Base-by-base conservation (phyloP, 192 early-diverging fungal species). In the Coemansia sp. region DNA sequence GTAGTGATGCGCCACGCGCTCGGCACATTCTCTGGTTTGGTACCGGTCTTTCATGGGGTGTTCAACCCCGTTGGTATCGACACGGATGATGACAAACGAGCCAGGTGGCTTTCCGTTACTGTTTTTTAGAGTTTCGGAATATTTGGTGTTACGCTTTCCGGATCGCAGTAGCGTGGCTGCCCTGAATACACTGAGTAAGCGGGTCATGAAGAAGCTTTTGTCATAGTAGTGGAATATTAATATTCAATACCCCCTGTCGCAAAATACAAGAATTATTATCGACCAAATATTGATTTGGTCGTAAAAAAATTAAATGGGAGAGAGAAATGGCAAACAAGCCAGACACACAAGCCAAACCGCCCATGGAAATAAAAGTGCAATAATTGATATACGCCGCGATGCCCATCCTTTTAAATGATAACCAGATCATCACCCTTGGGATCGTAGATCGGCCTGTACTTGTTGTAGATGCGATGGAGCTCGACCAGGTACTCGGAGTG, bases 371-470 rank as follows among this genome's bases (percentile, higher is more conserved):
- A 3, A 23, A 48, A 25, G 23, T 25, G 45, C 45, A 48, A 48
- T n/a, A n/a, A n/a, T n/a, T n/a, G n/a, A n/a, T n/a, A n/a, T n/a
- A n/a, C n/a, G n/a, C n/a, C n/a, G n/a, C n/a, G n/a, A n/a, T n/a
- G n/a, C n/a, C n/a, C n/a, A n/a, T n/a, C n/a, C n/a, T 1, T 28
- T 50, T 70, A 77, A 9, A 59, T 60, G 45, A 73, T 79, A 19
- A 73, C 57, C 41, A 73, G 28, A 17, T 71, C 69, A 20, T 63
- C 76, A 5, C 76, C 76, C 7, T 71, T 62, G 0, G 78, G 78
- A 14, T 81, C 81, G 19, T 83, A 83, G 15, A 71, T 50, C 11
- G 75, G 75, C 58, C 74, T 66, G 55, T 74, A 83, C 29, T 65
- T 60, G 27, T 53, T 45, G 36, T 75, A 79, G 5, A 83, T 31